Evolutionary conservation across 2,329 filamentous ascomycete species (phyloP).

Genomic region (Paracoccidioides lutzii): DNA sequence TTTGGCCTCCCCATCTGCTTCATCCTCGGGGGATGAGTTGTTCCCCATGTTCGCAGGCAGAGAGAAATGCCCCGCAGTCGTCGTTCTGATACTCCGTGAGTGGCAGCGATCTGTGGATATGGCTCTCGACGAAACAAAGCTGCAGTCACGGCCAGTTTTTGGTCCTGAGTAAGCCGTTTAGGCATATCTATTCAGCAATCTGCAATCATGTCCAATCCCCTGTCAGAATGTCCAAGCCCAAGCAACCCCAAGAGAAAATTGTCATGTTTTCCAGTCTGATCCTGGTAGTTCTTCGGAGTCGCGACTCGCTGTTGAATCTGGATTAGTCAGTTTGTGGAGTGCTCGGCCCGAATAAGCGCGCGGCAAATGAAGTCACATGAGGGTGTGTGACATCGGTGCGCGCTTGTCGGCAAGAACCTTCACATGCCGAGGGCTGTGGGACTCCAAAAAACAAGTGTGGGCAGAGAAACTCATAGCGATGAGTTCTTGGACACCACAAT

Average conservation of each 20-base stretch:
- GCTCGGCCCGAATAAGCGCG: not conserved
- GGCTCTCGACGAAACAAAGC: conserved; percentile 7
- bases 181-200: not conserved
- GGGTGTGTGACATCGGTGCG: conserved; percentile 19
- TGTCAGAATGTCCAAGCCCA: not conserved
- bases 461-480: conserved; percentile 4
- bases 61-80: conserved; percentile 12
- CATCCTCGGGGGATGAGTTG: conserved; percentile 2
- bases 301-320: too few species aligned
- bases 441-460: not conserved
- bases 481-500: not conserved
- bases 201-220: not conserved
- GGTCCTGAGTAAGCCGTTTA: conserved; percentile 1
- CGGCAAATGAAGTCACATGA: conserved; percentile 17
- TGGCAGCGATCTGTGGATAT: conserved; percentile 3
- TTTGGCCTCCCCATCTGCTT: conserved; percentile 6
- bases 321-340: not conserved
- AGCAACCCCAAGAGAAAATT: not conserved
- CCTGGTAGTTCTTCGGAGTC: not conserved
- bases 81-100: conserved; percentile 34
- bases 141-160: conserved; percentile 4
- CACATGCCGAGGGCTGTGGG: conserved; percentile 27
- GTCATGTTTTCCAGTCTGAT: not conserved
- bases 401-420: conserved; percentile 12
- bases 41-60: conserved; percentile 6